phyloP scores from a whole-genome alignment of 179 eudicot species.

The Heliamphora ciliata region DNA sequence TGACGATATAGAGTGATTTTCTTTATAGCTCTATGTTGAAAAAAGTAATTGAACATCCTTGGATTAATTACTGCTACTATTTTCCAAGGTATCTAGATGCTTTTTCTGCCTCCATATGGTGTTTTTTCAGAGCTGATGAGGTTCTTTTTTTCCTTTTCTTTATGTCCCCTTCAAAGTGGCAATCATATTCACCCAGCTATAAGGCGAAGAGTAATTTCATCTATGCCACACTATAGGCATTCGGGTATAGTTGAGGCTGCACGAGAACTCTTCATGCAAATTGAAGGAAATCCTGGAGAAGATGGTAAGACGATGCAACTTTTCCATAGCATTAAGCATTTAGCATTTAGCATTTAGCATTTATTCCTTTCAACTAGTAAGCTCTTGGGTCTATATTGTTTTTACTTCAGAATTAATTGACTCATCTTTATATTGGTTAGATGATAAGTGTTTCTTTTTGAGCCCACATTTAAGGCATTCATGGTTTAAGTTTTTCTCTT shows the following conservation, averaged over 20 bases:
- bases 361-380: not conserved
- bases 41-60: not conserved
- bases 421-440: not conserved
- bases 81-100: not conserved
- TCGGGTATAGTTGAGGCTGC: constrained; percentile 75
- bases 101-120: not conserved
- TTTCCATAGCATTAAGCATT: not conserved
- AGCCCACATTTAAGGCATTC: not conserved
- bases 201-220: constrained; percentile 35
- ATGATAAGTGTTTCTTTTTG: not conserved
- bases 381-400: not conserved
- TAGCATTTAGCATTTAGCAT: not conserved
- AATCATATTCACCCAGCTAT: constrained; percentile 26
- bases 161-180: constrained; percentile 31
- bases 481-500: not conserved
- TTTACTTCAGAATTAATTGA: not conserved
- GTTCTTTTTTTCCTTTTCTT: not conserved
- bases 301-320: constrained; percentile 16
- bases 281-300: constrained; percentile 48
- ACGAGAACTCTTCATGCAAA: constrained; percentile 58
- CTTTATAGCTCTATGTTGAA: not conserved
- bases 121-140: not conserved
- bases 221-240: constrained; percentile 66
- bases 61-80: not conserved
- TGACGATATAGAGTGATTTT: too few species aligned